Conservation (phyloP, 2,329 filamentous ascomycete genomes). For the Dothistroma pini region DNA sequence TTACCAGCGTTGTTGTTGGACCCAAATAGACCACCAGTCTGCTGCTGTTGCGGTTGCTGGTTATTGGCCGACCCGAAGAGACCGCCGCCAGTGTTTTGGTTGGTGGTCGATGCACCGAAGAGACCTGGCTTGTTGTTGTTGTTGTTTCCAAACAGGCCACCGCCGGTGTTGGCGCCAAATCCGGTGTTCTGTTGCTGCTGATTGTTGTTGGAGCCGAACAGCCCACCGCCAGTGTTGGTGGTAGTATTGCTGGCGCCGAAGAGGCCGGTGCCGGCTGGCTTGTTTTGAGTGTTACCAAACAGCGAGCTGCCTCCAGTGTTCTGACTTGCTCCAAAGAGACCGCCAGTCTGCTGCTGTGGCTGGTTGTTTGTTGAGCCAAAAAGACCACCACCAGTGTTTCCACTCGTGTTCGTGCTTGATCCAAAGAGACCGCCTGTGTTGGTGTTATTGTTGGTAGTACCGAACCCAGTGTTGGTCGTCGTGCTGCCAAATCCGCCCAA, state of each 20-base stretch:
- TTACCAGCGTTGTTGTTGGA: slow-evolving; percentile 25
- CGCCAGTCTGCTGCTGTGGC: slow-evolving; percentile 23
- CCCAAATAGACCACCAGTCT: slow-evolving; percentile 40
- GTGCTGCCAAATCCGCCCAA: slow-evolving; percentile 21
- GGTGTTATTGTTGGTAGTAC: slow-evolving; percentile 27
- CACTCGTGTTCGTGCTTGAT: slow-evolving; percentile 16
- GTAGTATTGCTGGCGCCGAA: slow-evolving; percentile 27
- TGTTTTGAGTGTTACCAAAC: slow-evolving; percentile 37
- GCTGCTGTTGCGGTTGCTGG: slow-evolving; percentile 29
- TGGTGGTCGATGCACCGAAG: slow-evolving; percentile 37
- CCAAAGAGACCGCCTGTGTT: slow-evolving; percentile 23
- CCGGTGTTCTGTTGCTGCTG: slow-evolving; percentile 16
- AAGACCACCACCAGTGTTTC: slow-evolving; percentile 22
- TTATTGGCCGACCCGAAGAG: slow-evolving; percentile 36
- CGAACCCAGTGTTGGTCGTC: slow-evolving; percentile 36
- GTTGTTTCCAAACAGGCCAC: slow-evolving; percentile 40
- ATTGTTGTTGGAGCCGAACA: slow-evolving; percentile 27
- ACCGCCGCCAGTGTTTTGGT: slow-evolving; percentile 29
- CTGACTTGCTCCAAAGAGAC: slow-evolving; percentile 39
- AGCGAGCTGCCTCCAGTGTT: slow-evolving; percentile 34
- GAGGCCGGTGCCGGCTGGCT: slow-evolving; percentile 30
- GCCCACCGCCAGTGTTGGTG: slow-evolving; percentile 19
- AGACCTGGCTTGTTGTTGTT: slow-evolving; percentile 34
- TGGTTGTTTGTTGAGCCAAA: slow-evolving; percentile 28
- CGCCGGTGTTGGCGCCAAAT: slow-evolving; percentile 27